Conservation (phyloP, 768 basidiomycete genomes). For the Tricholoma furcatifolium region DNA sequence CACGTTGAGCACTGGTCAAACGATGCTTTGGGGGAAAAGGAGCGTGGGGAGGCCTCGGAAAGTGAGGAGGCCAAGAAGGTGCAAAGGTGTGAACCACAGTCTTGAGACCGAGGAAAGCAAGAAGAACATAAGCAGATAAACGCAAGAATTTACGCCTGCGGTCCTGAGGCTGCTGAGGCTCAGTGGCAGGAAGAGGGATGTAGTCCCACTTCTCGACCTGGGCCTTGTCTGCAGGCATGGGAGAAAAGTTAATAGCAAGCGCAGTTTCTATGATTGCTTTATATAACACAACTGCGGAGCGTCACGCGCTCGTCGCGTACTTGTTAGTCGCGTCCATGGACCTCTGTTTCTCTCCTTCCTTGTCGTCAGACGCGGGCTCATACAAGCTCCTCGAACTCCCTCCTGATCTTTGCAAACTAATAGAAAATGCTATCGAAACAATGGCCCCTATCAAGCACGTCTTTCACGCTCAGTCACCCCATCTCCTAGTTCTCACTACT, state of each 20-base stretch:
- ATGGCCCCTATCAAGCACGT: conserved; percentile 29
- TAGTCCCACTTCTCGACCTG: conserved; percentile 9
- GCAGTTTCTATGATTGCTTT: neutral
- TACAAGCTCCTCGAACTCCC: conserved; percentile 76
- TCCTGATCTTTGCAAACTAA: conserved; percentile 57
- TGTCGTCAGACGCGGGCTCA: conserved; percentile 46
- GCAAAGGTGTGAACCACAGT: neutral
- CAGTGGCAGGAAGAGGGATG: conserved; percentile 10
- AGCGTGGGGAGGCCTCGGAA: neutral
- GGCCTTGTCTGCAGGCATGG: conserved; percentile 16
- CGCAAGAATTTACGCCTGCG: conserved; percentile 11
- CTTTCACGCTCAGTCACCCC: conserved; percentile 16
- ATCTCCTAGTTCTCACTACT: conserved; percentile 5
- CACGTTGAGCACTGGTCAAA: conserved; percentile 14
- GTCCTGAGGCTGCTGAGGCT: neutral
- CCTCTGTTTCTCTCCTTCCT: conserved; percentile 51
- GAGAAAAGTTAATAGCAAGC: neutral
- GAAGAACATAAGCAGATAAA: conserved; percentile 2
- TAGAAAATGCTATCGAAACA: conserved; percentile 51
- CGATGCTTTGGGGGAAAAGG: conserved; percentile 1
- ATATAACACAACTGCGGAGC: neutral
- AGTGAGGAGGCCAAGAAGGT: neutral
- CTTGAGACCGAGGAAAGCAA: conserved; percentile 12
- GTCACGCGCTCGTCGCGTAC: neutral
- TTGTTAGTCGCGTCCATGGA: conserved; percentile 37